A percentile compares a stretch with the other conserved stretches of the same genome.
phyloP scores from a whole-genome alignment of 768 basidiomycete genomes.

The Fomitopsis pulvina region DNA sequence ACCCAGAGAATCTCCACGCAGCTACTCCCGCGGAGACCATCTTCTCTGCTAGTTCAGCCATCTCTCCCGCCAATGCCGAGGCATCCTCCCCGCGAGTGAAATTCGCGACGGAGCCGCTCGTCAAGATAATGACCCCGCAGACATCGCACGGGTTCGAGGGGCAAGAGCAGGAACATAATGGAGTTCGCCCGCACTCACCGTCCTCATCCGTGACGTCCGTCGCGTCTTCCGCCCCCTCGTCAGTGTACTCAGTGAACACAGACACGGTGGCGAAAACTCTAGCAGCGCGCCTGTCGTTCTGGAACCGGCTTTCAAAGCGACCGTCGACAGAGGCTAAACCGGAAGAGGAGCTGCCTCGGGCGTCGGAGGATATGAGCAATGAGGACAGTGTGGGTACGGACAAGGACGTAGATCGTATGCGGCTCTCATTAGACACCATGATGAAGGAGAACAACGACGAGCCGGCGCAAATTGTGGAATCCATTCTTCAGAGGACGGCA shows the following conservation, averaged over 20 bases:
- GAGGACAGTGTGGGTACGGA: conserved; percentile 7
- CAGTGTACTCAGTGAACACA: conserved; percentile 35
- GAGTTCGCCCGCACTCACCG: conserved; percentile 16
- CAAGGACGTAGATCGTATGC: conserved; percentile 7
- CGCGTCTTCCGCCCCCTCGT: conserved; percentile 49
- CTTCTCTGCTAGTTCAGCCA: conserved; percentile 1
- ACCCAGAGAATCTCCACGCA: neutral
- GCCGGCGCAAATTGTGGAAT: conserved; percentile 46
- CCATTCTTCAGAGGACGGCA: conserved; percentile 54
- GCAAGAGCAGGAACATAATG: conserved; percentile 1
- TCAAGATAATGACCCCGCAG: conserved; percentile 38
- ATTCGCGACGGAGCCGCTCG: conserved; percentile 42
- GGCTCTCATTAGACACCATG: conserved; percentile 23
- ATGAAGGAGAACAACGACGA: conserved; percentile 17
- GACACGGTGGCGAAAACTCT: conserved; percentile 57
- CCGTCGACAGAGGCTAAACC: neutral
- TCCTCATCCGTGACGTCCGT: conserved; percentile 41
- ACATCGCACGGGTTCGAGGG: conserved; percentile 15
- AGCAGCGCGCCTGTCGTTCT: conserved; percentile 66
- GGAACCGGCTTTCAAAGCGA: conserved; percentile 42
- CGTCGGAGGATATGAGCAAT: conserved; percentile 7
- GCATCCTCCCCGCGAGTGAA: conserved; percentile 37
- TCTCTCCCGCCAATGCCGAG: neutral
- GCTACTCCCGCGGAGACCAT: neutral
- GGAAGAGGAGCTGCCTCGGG: conserved; percentile 3